Conservation (phyloP, 2,329 filamentous ascomycete species). For the Penicillium sclerotigenum region DNA sequence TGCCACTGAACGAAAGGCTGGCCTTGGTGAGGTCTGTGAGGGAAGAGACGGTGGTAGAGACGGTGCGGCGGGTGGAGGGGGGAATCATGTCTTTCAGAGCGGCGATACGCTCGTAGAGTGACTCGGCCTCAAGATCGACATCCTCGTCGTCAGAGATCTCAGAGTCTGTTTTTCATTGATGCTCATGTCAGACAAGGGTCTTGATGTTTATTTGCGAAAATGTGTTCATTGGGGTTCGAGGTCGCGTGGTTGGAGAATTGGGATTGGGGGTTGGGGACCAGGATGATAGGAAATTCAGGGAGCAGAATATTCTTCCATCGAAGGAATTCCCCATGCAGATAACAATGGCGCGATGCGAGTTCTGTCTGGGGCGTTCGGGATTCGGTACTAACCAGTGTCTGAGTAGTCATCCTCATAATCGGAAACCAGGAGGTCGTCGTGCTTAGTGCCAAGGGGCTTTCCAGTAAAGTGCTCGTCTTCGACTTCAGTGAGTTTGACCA, state of each 20-base stretch:
- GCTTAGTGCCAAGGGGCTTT: slow-evolving; percentile 60
- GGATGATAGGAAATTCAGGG: neutral
- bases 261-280: neutral
- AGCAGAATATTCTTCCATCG: neutral
- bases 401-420: slow-evolving; percentile 76
- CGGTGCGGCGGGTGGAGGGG: slow-evolving; percentile 65
- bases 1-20: slow-evolving; percentile 66
- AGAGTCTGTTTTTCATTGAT: slow-evolving; percentile 56
- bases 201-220: slow-evolving; percentile 7
- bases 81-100: slow-evolving; percentile 75
- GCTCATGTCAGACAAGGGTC: slow-evolving; percentile 13
- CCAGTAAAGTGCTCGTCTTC: slow-evolving; percentile 89
- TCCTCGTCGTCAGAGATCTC: slow-evolving; percentile 80
- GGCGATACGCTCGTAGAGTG: slow-evolving; percentile 65
- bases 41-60: slow-evolving; percentile 56
- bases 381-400: slow-evolving; percentile 70
- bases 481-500: slow-evolving; percentile 97
- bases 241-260: slow-evolving; percentile 5
- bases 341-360: slow-evolving; percentile 2
- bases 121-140: slow-evolving; percentile 56
- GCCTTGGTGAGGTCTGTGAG: slow-evolving; percentile 46
- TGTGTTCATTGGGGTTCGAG: slow-evolving; percentile 1
- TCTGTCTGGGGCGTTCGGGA: slow-evolving; percentile 2
- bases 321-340: neutral
- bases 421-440: slow-evolving; percentile 52